Percentiles rank a stretch among this genome's conserved stretches.
These are phyloP conservation scores for Groenewaldozyma tartarivorans DNA, from an alignment of 805 yeast genomes.

Conservation along the genomic window DNA sequence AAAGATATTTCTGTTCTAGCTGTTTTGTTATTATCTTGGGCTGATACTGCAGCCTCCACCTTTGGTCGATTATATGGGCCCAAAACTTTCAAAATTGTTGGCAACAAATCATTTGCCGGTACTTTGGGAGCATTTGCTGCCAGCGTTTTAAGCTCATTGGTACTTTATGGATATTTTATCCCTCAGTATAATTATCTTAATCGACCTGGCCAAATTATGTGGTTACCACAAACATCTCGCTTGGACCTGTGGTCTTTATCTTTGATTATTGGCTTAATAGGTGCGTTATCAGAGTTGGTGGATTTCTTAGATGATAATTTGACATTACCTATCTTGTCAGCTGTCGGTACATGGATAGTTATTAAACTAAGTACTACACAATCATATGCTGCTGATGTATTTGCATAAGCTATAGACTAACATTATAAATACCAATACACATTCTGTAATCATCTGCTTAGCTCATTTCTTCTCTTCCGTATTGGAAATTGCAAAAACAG, in stretches of 20 bases:
- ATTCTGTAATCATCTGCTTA: not conserved
- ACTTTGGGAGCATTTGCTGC: conserved; percentile 73
- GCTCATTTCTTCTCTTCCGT: conserved; percentile 2
- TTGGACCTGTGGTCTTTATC: conserved; percentile 47
- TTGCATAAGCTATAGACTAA: conserved; percentile 2
- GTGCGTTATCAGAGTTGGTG: conserved; percentile 79
- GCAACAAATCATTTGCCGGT: conserved; percentile 82
- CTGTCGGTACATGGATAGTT: conserved; percentile 47
- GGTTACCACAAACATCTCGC: conserved; percentile 53
- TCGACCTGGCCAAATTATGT: conserved; percentile 47
- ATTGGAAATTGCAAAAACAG: conserved; percentile 5
- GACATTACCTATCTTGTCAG: conserved; percentile 84
- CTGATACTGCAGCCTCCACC: conserved; percentile 95
- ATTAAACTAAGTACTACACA: conserved; percentile 25
- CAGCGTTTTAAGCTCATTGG: conserved; percentile 57
- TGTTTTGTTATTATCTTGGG: conserved; percentile 82
- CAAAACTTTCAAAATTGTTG: conserved; percentile 66
- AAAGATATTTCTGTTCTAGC: conserved; percentile 76
- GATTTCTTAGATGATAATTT: conserved; percentile 86
- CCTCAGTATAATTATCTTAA: conserved; percentile 49
- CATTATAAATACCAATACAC: not conserved
- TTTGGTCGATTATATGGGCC: conserved; percentile 81
- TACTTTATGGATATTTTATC: conserved; percentile 64
- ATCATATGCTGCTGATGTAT: conserved; percentile 9
- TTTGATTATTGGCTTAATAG: conserved; percentile 64